A percentile compares a stretch with the other conserved stretches of the same genome.
These are phyloP conservation scores for Coniochaeta pulveracea DNA, from an alignment of 2,329 filamentous ascomycete species.

Conservation along the genomic window DNA sequence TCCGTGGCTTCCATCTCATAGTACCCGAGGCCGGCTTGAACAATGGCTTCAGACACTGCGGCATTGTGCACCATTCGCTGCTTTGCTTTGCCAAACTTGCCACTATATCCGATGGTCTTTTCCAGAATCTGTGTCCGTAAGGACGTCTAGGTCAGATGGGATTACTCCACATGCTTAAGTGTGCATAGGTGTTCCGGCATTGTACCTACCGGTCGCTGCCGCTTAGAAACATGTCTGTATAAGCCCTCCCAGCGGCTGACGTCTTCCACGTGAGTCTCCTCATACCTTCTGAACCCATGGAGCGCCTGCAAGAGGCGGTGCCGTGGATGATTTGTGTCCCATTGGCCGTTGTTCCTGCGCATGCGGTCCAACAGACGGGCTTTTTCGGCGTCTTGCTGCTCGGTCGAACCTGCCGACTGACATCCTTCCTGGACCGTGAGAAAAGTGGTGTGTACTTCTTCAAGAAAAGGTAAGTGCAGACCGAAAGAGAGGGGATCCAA, in stretches of 20 bases:
- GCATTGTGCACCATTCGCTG: conserved; percentile 31
- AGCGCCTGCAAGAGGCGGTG: conserved; percentile 28
- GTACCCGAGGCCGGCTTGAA: conserved; percentile 29
- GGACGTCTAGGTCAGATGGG: neutral
- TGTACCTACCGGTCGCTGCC: conserved; percentile 23
- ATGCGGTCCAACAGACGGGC: conserved; percentile 18
- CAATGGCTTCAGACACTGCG: conserved; percentile 31
- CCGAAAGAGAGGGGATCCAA: too few species aligned
- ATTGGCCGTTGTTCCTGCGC: conserved; percentile 16
- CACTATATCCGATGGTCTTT: conserved; percentile 42
- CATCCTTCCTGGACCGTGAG: neutral
- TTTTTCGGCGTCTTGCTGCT: conserved; percentile 7
- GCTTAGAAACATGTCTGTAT: conserved; percentile 22
- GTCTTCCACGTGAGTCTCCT: conserved; percentile 22
- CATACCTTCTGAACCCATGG: conserved; percentile 23
- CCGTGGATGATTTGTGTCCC: conserved; percentile 24
- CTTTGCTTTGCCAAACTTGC: conserved; percentile 35
- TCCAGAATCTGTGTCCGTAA: conserved; percentile 33
- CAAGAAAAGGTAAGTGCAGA: too few species aligned
- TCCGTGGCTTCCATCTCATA: conserved; percentile 33
- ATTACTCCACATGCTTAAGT: too few species aligned
- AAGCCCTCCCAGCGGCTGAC: conserved; percentile 21
- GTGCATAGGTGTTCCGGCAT: too few species aligned
- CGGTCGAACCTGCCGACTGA: neutral
- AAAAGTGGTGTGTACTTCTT: too few species aligned